These are phyloP conservation scores for Pterula multifida DNA, from an alignment of 1,284 basidiomycete species.

Conservation along the genomic window DNA sequence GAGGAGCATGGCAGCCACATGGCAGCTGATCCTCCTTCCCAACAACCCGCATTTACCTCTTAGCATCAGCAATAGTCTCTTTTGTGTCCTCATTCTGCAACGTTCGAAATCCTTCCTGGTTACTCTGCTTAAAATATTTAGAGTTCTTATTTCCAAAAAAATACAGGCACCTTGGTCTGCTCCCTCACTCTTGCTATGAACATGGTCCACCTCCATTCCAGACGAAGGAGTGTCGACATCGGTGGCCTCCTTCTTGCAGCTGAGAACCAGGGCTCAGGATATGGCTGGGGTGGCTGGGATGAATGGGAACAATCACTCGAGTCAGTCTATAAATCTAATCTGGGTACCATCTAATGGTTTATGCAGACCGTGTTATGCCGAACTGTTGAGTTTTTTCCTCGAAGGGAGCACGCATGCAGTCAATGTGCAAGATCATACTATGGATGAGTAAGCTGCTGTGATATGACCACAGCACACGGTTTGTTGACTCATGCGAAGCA, in stretches of 20 bases:
- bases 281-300: conserved; percentile 61
- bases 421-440: conserved; percentile 38
- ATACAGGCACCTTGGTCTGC: background rate
- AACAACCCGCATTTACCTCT: background rate
- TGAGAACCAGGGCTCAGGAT: conserved; percentile 45
- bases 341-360: background rate
- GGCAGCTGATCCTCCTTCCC: background rate
- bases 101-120: too few relatives aligned
- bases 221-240: conserved; percentile 68
- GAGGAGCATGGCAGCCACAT: background rate
- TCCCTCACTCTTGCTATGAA: background rate
- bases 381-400: conserved; percentile 36
- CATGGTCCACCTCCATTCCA: background rate
- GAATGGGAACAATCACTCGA: conserved; percentile 44
- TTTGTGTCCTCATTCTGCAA: background rate
- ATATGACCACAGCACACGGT: background rate
- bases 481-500: background rate
- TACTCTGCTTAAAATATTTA: too few relatives aligned
- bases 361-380: conserved; percentile 30
- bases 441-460: conserved; percentile 24
- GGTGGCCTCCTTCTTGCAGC: conserved; percentile 75
- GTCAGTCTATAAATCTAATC: conserved; percentile 10
- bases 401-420: conserved; percentile 31
- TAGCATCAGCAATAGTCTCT: conserved; percentile 4
- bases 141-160: too few relatives aligned